Base-by-base conservation (phyloP, 2,329 filamentous ascomycete genomes). In the Chaetomiaceae sp. region DNA sequence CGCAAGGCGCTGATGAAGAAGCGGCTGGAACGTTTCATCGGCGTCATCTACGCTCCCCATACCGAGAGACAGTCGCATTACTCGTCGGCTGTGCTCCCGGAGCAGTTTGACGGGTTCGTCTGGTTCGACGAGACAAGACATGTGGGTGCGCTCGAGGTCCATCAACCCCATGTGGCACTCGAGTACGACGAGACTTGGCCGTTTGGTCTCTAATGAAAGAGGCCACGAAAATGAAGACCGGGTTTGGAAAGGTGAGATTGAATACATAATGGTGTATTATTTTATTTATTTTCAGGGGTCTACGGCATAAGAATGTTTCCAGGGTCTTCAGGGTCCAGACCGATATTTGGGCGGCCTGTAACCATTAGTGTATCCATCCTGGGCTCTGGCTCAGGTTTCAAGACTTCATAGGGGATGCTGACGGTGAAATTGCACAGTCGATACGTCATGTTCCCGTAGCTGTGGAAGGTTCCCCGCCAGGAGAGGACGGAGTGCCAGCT, bases 41-140 rank as follows among this genome's bases (percentile, higher is more conserved):
- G 75, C 0, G 76, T 78, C 12, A 73, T 78, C 30, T 78, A 78
- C 57, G 65, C 70, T 3, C 74, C 74, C 3, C 63, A 66, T n/a
- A 76, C 74, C 0, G 75, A 78, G 60, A 60, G 69, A 7, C 62
- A 67, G 52, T 76, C 73, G 33, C 74, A 78, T 56, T 78, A 78
- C 58, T 73, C 72, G 8, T 60, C 66, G 17, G 70, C 73, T 1
- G 64, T 69, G 41, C 61, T 78, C 43, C 66, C 72, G 35, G 64
- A 71, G 40, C 75, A 78, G 62, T 72, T 77, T 50, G 75, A 78
- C 57, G 73, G 66, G 1, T 71, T 70, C 50, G 57, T 77, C 4
- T 78, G 74, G 73, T 76, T 78, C 51, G 74, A 78, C 60, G 54
- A 60, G 50, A 73, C 72, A 4, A 60, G 63, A 16, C 73, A 72